phyloP scores from a whole-genome alignment of 257 asterid genomes.

The Solanum neorickii region DNA sequence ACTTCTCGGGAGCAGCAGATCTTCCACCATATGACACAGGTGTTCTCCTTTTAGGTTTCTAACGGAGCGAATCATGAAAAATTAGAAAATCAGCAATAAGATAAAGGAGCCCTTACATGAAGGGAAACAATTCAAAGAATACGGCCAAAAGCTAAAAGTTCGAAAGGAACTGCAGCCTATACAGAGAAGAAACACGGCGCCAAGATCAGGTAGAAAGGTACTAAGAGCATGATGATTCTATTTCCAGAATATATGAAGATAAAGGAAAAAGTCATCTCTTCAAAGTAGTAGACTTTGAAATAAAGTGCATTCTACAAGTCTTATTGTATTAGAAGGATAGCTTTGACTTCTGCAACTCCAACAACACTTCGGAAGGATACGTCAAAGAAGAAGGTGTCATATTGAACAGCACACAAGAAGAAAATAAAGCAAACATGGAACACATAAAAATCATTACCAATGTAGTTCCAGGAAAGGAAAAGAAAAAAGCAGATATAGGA shows the following conservation, averaged over 20 bases:
- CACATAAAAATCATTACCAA: not conserved
- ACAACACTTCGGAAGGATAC: not conserved
- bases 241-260: not conserved
- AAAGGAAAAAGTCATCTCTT: not conserved
- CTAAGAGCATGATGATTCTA: not conserved
- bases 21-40: conserved; percentile 65
- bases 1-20: conserved; percentile 70
- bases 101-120: not conserved
- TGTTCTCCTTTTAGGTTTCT: conserved; percentile 91
- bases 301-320: not conserved
- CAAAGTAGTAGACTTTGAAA: not conserved
- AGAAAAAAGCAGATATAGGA: not conserved
- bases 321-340: not conserved
- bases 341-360: not conserved
- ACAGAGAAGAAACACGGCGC: not conserved
- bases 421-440: not conserved
- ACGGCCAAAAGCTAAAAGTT: not conserved
- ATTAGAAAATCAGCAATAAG: not conserved
- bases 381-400: not conserved
- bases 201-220: not conserved
- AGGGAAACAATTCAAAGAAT: not conserved
- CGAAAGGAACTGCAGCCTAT: not conserved
- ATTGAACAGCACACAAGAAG: not conserved
- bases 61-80: conserved; percentile 3
- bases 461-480: not conserved